Evolutionary conservation across 2,329 filamentous ascomycete genomes (phyloP).

Genomic region (Colletotrichum sp.): DNA sequence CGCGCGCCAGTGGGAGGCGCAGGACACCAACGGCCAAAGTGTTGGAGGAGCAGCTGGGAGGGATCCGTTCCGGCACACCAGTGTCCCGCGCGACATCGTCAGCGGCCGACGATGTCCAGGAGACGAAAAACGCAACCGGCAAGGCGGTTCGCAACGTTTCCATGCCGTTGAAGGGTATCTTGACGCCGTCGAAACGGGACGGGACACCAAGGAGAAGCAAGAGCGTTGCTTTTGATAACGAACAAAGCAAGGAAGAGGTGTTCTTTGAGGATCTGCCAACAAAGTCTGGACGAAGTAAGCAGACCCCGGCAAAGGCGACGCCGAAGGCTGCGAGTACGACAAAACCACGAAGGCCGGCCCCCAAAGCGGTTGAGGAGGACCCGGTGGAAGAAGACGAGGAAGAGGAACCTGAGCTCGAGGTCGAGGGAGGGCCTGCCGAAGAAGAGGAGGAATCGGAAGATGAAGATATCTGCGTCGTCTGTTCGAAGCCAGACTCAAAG

Average conservation of each 20-base stretch:
- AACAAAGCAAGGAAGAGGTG: conserved; percentile 41
- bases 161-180: conserved; percentile 56
- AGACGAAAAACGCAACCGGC: not conserved
- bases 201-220: conserved; percentile 45
- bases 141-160: not conserved
- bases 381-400: not conserved
- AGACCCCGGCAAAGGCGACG: conserved; percentile 22
- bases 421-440: conserved; percentile 3
- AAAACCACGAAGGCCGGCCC: conserved; percentile 7
- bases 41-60: conserved; percentile 4
- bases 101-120: conserved; percentile 18
- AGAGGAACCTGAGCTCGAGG: not conserved
- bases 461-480: conserved; percentile 63
- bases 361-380: not conserved
- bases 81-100: not conserved
- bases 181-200: conserved; percentile 57
- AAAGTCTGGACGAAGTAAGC: conserved; percentile 31
- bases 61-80: conserved; percentile 7
- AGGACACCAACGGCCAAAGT: conserved; percentile 16
- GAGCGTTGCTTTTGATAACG: conserved; percentile 59
- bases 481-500: conserved; percentile 60
- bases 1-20: conserved; percentile 17
- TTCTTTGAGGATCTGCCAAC: conserved; percentile 59
- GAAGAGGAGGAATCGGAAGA: conserved; percentile 44
- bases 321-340: not conserved